Conservation (phyloP, 2,329 filamentous ascomycete species). For the Colletotrichum musae region DNA sequence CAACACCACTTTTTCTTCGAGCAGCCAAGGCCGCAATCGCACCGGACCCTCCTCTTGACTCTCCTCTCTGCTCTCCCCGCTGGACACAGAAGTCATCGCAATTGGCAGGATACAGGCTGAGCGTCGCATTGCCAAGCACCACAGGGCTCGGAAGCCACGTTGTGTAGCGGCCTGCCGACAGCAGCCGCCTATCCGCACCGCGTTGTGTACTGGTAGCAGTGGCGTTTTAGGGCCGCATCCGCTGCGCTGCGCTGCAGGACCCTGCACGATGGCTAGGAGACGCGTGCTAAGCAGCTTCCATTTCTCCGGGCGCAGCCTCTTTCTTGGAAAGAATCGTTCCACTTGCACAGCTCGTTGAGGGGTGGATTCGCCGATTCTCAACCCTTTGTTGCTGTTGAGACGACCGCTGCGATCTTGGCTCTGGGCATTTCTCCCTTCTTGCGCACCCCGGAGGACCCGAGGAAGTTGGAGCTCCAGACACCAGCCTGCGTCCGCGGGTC, state of each 20-base stretch:
- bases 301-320: constrained; percentile 30
- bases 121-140: constrained; percentile 27
- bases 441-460: background rate
- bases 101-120: background rate
- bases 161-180: constrained; percentile 20
- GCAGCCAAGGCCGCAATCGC: constrained; percentile 26
- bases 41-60: background rate
- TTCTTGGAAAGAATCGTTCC: constrained; percentile 28
- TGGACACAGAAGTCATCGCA: no score
- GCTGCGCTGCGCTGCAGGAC: constrained; percentile 20
- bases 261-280: constrained; percentile 10
- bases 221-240: constrained; percentile 18
- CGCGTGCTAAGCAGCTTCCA: constrained; percentile 31
- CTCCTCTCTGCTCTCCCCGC: background rate
- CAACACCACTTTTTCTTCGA: background rate
- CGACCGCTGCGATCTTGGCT: background rate
- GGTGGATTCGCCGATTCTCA: constrained; percentile 14
- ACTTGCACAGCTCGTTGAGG: constrained; percentile 28
- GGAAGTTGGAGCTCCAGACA: background rate
- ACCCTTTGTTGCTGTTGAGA: constrained; percentile 32
- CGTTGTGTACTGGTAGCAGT: background rate
- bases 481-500: background rate
- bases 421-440: background rate
- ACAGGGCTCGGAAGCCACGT: constrained; percentile 32
- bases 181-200: constrained; percentile 19